phyloP scores from a whole-genome alignment of 2,329 filamentous ascomycete genomes.

The Magnaporthiopsis incrustans region DNA sequence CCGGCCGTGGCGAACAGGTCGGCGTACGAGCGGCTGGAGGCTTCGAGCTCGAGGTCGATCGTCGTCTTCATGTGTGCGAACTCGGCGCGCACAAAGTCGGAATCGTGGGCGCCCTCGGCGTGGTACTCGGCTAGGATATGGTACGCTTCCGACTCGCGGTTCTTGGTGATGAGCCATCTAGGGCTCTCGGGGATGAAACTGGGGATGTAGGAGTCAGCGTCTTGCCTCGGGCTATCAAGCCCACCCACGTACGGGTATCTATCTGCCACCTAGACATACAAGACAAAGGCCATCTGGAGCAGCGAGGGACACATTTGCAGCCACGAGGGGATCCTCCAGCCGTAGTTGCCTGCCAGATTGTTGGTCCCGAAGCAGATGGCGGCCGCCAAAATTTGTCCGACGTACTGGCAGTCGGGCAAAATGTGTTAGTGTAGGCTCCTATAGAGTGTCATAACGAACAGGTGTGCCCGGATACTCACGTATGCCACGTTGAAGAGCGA shows the following conservation, averaged over 20 bases:
- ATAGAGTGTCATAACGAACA: background rate
- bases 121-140: slow-evolving; percentile 22
- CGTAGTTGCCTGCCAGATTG: slow-evolving; percentile 28
- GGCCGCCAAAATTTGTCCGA: slow-evolving; percentile 42
- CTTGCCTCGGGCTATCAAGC: too few species aligned
- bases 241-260: too few species aligned
- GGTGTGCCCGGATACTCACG: background rate
- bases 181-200: slow-evolving; percentile 24
- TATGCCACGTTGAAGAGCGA: slow-evolving; percentile 48
- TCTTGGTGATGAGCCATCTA: slow-evolving; percentile 19
- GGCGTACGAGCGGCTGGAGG: slow-evolving; percentile 40
- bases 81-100: slow-evolving; percentile 48
- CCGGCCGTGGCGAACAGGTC: slow-evolving; percentile 42
- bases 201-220: slow-evolving; percentile 10
- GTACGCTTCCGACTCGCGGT: slow-evolving; percentile 18
- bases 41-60: slow-evolving; percentile 44
- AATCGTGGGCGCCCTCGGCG: slow-evolving; percentile 43
- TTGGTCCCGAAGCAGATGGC: slow-evolving; percentile 41
- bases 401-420: slow-evolving; percentile 22
- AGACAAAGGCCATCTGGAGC: slow-evolving; percentile 32
- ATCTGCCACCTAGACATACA: too few species aligned
- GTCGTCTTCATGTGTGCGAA: slow-evolving; percentile 52
- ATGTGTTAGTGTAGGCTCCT: background rate
- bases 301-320: slow-evolving; percentile 29
- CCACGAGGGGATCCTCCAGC: slow-evolving; percentile 27